phyloP scores from a whole-genome alignment of 75 land plant species.

The Azolla pinnata region DNA sequence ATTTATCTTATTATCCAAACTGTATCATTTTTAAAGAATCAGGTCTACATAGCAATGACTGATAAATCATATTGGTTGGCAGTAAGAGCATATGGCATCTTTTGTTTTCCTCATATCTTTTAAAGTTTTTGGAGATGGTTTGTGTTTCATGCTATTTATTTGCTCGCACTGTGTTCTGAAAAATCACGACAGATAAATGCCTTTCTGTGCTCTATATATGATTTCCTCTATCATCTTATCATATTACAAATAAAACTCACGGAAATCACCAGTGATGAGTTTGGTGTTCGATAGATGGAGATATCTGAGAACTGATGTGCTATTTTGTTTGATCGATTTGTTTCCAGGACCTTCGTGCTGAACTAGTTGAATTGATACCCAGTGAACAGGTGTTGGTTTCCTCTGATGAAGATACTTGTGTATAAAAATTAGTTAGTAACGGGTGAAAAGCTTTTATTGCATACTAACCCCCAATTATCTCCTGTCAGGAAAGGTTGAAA shows the following conservation, averaged over 20 bases:
- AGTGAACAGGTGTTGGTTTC: slow-evolving; percentile 57
- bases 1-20: no score
- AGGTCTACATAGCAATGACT: no score
- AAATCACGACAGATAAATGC: background rate
- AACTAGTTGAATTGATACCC: slow-evolving; percentile 65
- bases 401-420: background rate
- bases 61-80: no score
- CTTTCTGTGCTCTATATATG: background rate
- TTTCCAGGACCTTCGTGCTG: slow-evolving; percentile 61
- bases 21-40: no score
- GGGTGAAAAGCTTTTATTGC: background rate
- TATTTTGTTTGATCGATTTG: background rate
- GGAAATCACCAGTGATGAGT: background rate
- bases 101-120: background rate
- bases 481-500: slow-evolving; percentile 68
- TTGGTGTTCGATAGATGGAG: background rate
- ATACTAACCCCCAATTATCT: background rate
- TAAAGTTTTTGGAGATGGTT: background rate
- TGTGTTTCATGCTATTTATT: background rate
- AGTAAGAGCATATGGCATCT: no score
- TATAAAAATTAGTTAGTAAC: background rate
- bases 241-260: background rate
- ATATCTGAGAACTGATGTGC: background rate
- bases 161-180: background rate
- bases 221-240: background rate